These are phyloP conservation scores for Eucalyptus polyanthemos DNA, from an alignment of 345 rosid species.

Conservation along the genomic window DNA sequence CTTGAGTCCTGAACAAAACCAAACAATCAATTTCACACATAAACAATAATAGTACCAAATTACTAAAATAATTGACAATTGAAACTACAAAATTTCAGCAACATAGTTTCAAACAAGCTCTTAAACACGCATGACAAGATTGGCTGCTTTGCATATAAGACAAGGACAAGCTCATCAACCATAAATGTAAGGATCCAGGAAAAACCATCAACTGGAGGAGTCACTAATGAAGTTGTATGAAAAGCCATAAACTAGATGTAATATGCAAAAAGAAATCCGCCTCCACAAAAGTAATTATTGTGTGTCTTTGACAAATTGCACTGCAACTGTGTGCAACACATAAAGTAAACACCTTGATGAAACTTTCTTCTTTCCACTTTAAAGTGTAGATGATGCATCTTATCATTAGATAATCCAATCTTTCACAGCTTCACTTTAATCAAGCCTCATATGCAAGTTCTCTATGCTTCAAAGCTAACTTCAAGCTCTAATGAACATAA, in stretches of 20 bases:
- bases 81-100: neutral
- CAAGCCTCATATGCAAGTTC: neutral
- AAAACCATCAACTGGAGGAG: neutral
- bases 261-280: neutral
- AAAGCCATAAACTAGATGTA: neutral
- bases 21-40: neutral
- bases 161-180: neutral
- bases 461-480: neutral
- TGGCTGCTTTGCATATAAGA: neutral
- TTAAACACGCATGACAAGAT: neutral
- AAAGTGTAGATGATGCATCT: neutral
- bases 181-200: neutral
- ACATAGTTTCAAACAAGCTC: neutral
- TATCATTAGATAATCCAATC: neutral
- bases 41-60: neutral
- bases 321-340: neutral
- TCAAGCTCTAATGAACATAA: neutral
- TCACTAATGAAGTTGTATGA: neutral
- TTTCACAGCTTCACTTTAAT: neutral
- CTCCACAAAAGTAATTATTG: neutral
- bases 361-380: neutral
- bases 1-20: conserved; percentile 22
- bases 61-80: neutral
- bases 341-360: neutral
- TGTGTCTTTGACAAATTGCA: neutral